Evolutionary conservation across 345 rosid species (phyloP).

Genomic region (Isatis tinctoria): DNA sequence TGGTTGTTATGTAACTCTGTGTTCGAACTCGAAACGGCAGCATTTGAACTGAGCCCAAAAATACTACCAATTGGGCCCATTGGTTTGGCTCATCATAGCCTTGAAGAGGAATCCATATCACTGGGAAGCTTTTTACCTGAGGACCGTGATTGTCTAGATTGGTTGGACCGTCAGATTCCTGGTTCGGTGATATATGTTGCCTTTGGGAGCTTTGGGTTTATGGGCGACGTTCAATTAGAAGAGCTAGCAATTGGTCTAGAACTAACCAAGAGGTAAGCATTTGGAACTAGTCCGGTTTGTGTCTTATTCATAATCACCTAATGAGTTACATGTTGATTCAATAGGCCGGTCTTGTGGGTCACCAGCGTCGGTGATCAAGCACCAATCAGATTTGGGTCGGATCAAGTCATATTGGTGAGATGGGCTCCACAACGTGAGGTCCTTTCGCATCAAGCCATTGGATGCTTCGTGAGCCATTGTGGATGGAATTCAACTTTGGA

Average conservation of each 20-base stretch:
- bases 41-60: slow-evolving; percentile 6
- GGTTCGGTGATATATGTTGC: slow-evolving; percentile 42
- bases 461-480: slow-evolving; percentile 52
- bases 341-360: slow-evolving; percentile 34
- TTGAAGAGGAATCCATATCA: slow-evolving; percentile 11
- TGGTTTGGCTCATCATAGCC: slow-evolving; percentile 12
- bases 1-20: slow-evolving; percentile 44
- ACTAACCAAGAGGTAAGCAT: slow-evolving; percentile 11
- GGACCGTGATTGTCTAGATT: slow-evolving; percentile 31
- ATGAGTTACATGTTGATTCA: neutral
- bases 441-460: slow-evolving; percentile 34
- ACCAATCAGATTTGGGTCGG: neutral
- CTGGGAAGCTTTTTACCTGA: slow-evolving; percentile 35
- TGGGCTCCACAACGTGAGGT: slow-evolving; percentile 49
- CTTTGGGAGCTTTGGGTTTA: slow-evolving; percentile 38
- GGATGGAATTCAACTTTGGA: slow-evolving; percentile 68
- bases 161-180: slow-evolving; percentile 33
- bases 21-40: slow-evolving; percentile 36
- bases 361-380: slow-evolving; percentile 3
- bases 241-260: slow-evolving; percentile 42
- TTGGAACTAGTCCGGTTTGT: neutral
- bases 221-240: slow-evolving; percentile 21
- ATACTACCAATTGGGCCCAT: slow-evolving; percentile 36
- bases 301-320: neutral
- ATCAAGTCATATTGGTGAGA: slow-evolving; percentile 22